These are phyloP conservation scores for Flagelloscypha sp. DNA, from an alignment of 768 basidiomycete species.

Conservation along the genomic window DNA sequence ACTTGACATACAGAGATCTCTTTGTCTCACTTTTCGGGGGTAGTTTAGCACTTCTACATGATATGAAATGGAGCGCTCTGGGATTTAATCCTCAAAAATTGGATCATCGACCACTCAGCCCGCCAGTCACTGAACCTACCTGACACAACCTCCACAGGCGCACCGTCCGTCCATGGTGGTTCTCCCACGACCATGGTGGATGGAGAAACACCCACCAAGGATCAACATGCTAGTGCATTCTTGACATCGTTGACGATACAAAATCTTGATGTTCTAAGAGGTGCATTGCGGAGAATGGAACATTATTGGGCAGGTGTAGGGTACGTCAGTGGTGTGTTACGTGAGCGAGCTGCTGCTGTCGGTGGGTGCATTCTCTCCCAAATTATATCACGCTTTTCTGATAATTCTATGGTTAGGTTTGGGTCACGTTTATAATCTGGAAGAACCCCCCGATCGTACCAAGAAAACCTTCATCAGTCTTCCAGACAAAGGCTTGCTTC, in stretches of 20 bases:
- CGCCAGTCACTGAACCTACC: too few relatives aligned
- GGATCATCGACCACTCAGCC: too few relatives aligned
- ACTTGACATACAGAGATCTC: too few relatives aligned
- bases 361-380: too few relatives aligned
- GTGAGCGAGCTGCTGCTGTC: constrained; percentile 3
- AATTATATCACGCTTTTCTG: too few relatives aligned
- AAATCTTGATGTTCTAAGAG: constrained; percentile 6
- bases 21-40: too few relatives aligned
- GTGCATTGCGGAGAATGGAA: constrained; percentile 8
- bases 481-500: constrained; percentile 7
- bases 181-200: too few relatives aligned
- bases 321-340: constrained; percentile 5
- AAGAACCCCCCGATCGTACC: not conserved
- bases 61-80: constrained; percentile 8
- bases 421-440: not conserved
- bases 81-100: constrained; percentile 1
- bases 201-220: constrained; percentile 2
- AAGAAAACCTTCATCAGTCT: constrained; percentile 9
- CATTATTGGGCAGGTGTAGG: constrained; percentile 8
- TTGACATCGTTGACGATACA: constrained; percentile 6
- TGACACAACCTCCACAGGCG: too few relatives aligned
- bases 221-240: constrained; percentile 6
- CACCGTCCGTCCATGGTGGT: too few relatives aligned
- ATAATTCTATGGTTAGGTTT: constrained; percentile 5
- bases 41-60: constrained; percentile 7